Evolutionary conservation across 2,329 filamentous ascomycete species (phyloP).

Genomic region (Aspergillus sp.): DNA sequence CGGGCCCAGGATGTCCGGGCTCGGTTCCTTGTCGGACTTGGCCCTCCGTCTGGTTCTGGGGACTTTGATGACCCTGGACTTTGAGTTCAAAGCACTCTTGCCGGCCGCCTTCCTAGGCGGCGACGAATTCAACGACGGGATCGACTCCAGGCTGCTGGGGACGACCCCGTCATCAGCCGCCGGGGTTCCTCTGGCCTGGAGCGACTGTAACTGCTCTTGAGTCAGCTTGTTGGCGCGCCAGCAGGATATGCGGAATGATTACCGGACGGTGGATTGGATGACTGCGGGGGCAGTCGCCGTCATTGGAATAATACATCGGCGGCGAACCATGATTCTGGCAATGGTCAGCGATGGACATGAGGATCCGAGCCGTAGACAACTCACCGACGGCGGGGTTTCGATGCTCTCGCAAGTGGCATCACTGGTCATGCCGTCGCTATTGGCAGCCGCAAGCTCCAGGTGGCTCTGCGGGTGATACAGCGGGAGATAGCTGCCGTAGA

Average conservation of each 20-base stretch:
- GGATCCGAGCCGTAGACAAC: too few relatives aligned
- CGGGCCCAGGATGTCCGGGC: constrained; percentile 10
- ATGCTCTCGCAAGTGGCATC: constrained; percentile 7
- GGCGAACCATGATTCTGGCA: constrained; percentile 12
- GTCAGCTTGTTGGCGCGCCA: constrained; percentile 11
- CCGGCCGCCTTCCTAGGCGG: constrained; percentile 4
- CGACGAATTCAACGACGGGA: constrained; percentile 11
- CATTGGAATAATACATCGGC: constrained; percentile 6
- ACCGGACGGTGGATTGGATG: constrained; percentile 15
- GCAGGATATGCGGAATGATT: constrained; percentile 6
- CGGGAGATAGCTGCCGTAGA: constrained; percentile 10
- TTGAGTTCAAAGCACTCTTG: constrained; percentile 3
- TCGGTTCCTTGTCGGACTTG: constrained; percentile 3
- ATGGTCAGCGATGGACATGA: constrained; percentile 1
- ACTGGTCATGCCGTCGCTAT: constrained; percentile 1
- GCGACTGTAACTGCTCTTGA: not conserved
- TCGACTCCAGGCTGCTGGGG: constrained; percentile 5
- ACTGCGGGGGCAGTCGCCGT: constrained; percentile 9
- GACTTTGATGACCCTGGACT: constrained; percentile 7
- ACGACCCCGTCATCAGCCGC: constrained; percentile 12
- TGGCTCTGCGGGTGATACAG: constrained; percentile 6
- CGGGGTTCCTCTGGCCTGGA: constrained; percentile 17
- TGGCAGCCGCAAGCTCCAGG: constrained; percentile 3
- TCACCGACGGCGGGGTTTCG: not conserved
- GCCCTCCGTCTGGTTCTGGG: constrained; percentile 7